Base-by-base conservation (phyloP, 331 rosid species). In the Malus hybrid region DNA sequence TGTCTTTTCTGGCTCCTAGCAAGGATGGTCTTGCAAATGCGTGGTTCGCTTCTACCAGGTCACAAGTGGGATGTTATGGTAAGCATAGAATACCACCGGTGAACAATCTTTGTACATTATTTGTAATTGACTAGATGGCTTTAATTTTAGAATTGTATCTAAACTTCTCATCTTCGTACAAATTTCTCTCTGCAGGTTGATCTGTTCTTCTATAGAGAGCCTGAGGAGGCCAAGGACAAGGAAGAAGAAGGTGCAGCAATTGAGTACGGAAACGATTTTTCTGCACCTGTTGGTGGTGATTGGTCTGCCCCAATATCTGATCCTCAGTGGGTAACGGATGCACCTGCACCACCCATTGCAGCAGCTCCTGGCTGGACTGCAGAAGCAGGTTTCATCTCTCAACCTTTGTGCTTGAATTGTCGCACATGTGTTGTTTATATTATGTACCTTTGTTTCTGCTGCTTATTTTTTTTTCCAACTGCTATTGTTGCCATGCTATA, bases 11-110 rank as follows among this genome's bases (percentile, higher is more conserved):
- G 24, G 24, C 24, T 24, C 24, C 24, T 24, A 1, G 24, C 97
- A 10, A 85, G 97, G 78, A 93, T 93, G 98, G 97, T 93, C 56
- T 71, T 93, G 78, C 90, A 89, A 80, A 93, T 93, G 93, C 86
- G 93, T 4, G 92, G 90, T 20, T 83, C 88, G 5, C 85, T 90
- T 33, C 91, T 88, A 19, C 85, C 87, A 24, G 96, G 97, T 7
- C 90, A 73, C 6, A 85, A 89, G 74, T 93, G 98, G 97, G 97
- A 93, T 67, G 92, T 93, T 44, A 93, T 91, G 98, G 97, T 93
- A 87, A 54, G n/a, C 14, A 27, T 20, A 7, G 11, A 10, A 31
- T 31, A 29, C 6, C 4, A 4, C 10, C 2, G 22, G 1, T 32
- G 16, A 1, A 13, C n/a, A 9, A 10, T 28, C 7, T 13, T 44